Evolutionary conservation across 2,329 filamentous ascomycete species (phyloP).

Genomic region (Boeremia exigua): DNA sequence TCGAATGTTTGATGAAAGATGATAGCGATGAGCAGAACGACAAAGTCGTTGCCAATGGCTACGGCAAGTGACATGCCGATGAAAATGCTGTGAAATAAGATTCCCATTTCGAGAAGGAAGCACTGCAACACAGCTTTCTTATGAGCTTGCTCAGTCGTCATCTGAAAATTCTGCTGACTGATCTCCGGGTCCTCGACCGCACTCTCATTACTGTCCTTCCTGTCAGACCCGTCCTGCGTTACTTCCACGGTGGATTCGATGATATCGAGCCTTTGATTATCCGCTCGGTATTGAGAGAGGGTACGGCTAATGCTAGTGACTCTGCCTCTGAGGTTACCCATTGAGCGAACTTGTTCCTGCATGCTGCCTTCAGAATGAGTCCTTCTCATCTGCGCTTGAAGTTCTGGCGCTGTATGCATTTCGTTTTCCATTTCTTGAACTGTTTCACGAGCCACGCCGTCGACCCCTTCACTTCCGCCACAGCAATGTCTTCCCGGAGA

Average conservation of each 20-base stretch:
- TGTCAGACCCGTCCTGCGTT: conserved; percentile 45
- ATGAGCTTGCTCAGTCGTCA: conserved; percentile 33
- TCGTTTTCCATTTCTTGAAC: conserved; percentile 13
- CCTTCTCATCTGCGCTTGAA: conserved; percentile 18
- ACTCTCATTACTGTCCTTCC: conserved; percentile 29
- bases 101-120: conserved; percentile 62
- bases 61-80: conserved; percentile 67
- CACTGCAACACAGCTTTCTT: conserved; percentile 43
- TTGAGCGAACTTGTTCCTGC: conserved; percentile 31
- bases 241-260: conserved; percentile 53
- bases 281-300: conserved; percentile 35
- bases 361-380: conserved; percentile 33
- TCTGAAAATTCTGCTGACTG: conserved; percentile 18
- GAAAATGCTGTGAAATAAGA: conserved; percentile 68
- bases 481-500: conserved; percentile 64
- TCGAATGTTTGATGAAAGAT: conserved; percentile 81
- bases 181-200: conserved; percentile 33
- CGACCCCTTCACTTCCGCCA: conserved; percentile 55
- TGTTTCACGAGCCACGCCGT: conserved; percentile 26
- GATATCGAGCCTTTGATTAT: conserved; percentile 29
- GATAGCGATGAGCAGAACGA: conserved; percentile 64
- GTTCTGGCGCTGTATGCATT: conserved; percentile 1
- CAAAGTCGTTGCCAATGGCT: conserved; percentile 60
- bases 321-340: conserved; percentile 32
- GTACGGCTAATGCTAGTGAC: conserved; percentile 39